phyloP scores from a whole-genome alignment of 2,329 filamentous ascomycete species.

The Coniochaeta hoffmannii region DNA sequence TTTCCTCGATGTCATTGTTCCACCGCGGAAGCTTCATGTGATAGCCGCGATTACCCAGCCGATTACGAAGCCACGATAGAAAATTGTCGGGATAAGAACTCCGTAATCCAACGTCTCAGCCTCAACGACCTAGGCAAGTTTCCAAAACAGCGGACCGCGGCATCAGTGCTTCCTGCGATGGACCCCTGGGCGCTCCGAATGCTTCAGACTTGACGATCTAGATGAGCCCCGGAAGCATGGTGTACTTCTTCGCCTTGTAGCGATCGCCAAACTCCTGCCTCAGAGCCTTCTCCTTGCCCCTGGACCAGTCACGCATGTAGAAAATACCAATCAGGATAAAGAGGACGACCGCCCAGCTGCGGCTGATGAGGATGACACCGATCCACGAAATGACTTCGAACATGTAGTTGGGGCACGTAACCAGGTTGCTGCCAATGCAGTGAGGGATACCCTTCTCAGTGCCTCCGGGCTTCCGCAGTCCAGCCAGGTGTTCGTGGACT shows the following conservation, averaged over 20 bases:
- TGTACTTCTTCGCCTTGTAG: slow-evolving; percentile 91
- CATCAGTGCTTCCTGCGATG: too few species aligned
- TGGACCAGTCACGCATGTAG: slow-evolving; percentile 84
- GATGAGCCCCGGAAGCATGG: slow-evolving; percentile 71
- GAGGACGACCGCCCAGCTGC: slow-evolving; percentile 68
- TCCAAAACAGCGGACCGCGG: too few species aligned
- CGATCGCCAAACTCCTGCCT: slow-evolving; percentile 84
- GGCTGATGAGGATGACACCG: slow-evolving; percentile 71
- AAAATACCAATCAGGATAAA: slow-evolving; percentile 66
- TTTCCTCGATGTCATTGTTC: too few species aligned
- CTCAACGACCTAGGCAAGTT: too few species aligned
- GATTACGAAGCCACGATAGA: too few species aligned
- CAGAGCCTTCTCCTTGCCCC: slow-evolving; percentile 86
- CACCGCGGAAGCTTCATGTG: too few species aligned
- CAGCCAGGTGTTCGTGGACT: slow-evolving; percentile 71
- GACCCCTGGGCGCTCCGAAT: neutral
- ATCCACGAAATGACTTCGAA: slow-evolving; percentile 86
- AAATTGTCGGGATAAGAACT: too few species aligned
- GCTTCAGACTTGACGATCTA: slow-evolving; percentile 28
- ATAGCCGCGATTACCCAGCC: too few species aligned
- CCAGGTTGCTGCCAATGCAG: slow-evolving; percentile 75
- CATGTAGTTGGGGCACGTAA: slow-evolving; percentile 97
- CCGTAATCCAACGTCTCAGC: too few species aligned
- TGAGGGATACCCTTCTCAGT: slow-evolving; percentile 82
- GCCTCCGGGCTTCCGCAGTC: slow-evolving; percentile 69